phyloP scores from a whole-genome alignment of 345 rosid genomes.

The Triadica sebifera region DNA sequence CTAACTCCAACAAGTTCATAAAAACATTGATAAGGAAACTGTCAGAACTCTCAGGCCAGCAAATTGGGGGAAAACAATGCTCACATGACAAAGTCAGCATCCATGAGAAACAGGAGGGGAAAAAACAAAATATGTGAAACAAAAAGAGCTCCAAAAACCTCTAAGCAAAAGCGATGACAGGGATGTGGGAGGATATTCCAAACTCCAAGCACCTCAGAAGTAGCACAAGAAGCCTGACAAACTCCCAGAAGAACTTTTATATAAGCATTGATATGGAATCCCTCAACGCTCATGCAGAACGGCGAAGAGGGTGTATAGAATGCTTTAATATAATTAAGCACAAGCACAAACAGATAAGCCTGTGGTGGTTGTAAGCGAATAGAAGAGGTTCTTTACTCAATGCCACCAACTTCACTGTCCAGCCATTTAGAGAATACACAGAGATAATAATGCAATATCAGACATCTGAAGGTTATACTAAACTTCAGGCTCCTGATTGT shows the following conservation, averaged over 20 bases:
- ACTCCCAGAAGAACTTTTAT: slow-evolving; percentile 24
- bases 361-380: background rate
- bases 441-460: background rate
- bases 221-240: slow-evolving; percentile 42
- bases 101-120: no score
- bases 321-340: background rate
- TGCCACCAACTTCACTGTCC: background rate
- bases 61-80: no score
- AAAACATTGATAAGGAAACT: no score
- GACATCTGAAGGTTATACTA: background rate
- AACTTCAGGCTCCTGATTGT: background rate
- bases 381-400: background rate
- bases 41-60: no score
- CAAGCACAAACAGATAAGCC: background rate
- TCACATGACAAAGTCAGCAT: no score
- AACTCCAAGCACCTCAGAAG: slow-evolving; percentile 33
- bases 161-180: no score
- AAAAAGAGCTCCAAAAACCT: background rate
- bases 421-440: background rate
- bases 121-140: no score
- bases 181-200: slow-evolving; percentile 42
- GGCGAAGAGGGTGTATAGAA: slow-evolving; percentile 9
- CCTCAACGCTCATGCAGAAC: slow-evolving; percentile 5
- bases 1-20: no score
- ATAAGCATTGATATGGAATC: slow-evolving; percentile 12